Percentiles rank a stretch among this genome's conserved stretches.
These are phyloP conservation scores for Aspergillus sclerotioniger DNA, from an alignment of 495 filamentous ascomycete species.

Conservation along the genomic window DNA sequence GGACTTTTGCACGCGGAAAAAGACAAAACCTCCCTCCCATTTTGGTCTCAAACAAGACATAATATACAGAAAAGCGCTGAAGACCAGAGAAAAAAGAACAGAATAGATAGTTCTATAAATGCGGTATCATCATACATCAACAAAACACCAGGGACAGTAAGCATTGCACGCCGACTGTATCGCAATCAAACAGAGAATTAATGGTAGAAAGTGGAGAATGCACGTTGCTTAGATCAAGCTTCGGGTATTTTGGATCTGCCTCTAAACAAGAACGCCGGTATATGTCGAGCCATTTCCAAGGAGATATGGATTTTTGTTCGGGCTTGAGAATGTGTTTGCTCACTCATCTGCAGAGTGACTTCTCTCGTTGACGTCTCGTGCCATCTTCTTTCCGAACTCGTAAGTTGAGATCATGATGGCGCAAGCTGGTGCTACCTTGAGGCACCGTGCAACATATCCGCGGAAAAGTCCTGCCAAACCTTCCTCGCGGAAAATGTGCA, in stretches of 20 bases:
- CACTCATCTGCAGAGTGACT: constrained; percentile 25
- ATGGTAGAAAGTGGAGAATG: constrained; percentile 23
- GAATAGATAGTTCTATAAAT: constrained; percentile 32
- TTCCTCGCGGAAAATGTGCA: constrained; percentile 84
- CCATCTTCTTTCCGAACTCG: constrained; percentile 90
- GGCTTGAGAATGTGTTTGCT: background rate
- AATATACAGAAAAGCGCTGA: background rate
- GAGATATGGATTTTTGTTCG: constrained; percentile 10
- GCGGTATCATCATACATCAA: constrained; percentile 29
- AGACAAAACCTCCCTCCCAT: background rate
- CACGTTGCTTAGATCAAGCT: constrained; percentile 1
- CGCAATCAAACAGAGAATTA: constrained; percentile 30
- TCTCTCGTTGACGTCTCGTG: constrained; percentile 73
- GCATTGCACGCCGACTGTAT: constrained; percentile 12
- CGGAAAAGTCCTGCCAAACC: constrained; percentile 78
- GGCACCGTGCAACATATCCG: constrained; percentile 84
- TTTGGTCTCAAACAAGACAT: background rate
- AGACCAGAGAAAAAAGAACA: background rate
- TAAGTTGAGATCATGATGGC: constrained; percentile 99
- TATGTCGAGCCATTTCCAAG: background rate
- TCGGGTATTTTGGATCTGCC: background rate
- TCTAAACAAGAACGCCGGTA: background rate
- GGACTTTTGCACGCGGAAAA: background rate
- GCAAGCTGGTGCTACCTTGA: constrained; percentile 95
- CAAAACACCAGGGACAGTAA: constrained; percentile 14